Evolutionary conservation across 1,139 yeast genomes (phyloP).

Genomic region (Kurtzmaniella quercitrusa): DNA sequence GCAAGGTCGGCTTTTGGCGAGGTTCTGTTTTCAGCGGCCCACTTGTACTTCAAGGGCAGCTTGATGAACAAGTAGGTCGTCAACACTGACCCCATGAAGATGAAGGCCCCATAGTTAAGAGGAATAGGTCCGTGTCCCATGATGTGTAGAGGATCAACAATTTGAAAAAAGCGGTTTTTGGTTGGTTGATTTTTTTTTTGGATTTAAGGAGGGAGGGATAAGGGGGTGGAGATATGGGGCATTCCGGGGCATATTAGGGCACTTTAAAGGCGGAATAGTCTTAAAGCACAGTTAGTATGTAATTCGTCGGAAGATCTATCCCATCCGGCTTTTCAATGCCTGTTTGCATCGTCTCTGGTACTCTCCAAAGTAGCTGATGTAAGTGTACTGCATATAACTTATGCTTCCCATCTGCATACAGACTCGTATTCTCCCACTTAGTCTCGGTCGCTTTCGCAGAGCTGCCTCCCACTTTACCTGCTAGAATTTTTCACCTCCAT

Average conservation of each 20-base stretch:
- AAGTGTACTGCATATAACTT: neutral
- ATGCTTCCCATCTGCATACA: neutral
- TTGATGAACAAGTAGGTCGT: slow-evolving; percentile 36
- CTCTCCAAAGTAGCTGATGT: too few species aligned
- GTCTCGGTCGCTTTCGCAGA: neutral
- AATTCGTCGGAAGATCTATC: too few species aligned
- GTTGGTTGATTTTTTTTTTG: slow-evolving; percentile 17
- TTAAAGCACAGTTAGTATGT: too few species aligned
- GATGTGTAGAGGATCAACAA: slow-evolving; percentile 2
- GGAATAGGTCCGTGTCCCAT: slow-evolving; percentile 41
- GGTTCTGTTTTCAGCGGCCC: slow-evolving; percentile 39
- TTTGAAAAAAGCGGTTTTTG: slow-evolving; percentile 14
- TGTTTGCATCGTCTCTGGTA: too few species aligned
- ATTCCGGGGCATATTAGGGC: too few species aligned
- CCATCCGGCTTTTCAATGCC: too few species aligned
- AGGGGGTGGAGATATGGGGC: neutral
- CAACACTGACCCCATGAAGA: slow-evolving; percentile 44
- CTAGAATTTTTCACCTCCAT: neutral
- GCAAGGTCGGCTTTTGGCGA: slow-evolving; percentile 50
- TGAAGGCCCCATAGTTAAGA: slow-evolving; percentile 39
- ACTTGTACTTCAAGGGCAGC: slow-evolving; percentile 43
- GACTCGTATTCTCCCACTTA: neutral
- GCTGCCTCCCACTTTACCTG: neutral
- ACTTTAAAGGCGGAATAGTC: too few species aligned
- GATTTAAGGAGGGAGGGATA: slow-evolving; percentile 4